Conservation (phyloP, 176 grass and related monocot genomes). For the Urochloa ruziziensis region DNA sequence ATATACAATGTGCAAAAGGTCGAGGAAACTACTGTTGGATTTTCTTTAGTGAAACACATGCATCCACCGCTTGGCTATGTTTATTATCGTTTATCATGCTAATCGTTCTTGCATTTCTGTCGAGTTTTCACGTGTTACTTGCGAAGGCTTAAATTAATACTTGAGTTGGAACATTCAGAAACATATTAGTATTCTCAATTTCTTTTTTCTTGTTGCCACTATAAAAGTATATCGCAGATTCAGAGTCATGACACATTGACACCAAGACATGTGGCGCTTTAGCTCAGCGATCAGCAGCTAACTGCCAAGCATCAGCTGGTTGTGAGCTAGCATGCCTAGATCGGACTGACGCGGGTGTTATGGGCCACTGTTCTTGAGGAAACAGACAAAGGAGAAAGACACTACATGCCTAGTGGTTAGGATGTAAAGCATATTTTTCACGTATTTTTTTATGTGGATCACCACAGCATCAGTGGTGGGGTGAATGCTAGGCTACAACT, state of each 20-base stretch:
- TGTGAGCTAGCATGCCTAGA: background rate
- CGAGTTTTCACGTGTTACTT: background rate
- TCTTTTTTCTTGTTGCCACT: background rate
- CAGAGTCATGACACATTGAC: background rate
- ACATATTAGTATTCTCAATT: background rate
- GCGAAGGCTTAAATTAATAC: background rate
- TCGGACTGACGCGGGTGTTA: background rate
- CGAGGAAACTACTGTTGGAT: background rate
- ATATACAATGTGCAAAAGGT: background rate
- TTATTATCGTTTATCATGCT: background rate
- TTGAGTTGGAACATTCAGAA: background rate
- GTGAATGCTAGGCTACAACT: background rate
- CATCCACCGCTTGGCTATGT: background rate
- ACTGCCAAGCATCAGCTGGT: background rate
- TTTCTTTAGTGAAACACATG: conserved; percentile 2
- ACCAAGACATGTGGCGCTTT: background rate
- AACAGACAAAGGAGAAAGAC: background rate
- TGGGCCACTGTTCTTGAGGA: background rate
- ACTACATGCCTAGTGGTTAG: background rate
- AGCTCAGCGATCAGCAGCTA: background rate
- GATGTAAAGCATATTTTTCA: background rate
- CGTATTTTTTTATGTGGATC: background rate
- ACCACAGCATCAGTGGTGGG: background rate
- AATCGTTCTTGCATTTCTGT: background rate
- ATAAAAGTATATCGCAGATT: background rate